Evolutionary conservation across 306 rosid genomes (phyloP).

Genomic region (Mimosa bimucronata): DNA sequence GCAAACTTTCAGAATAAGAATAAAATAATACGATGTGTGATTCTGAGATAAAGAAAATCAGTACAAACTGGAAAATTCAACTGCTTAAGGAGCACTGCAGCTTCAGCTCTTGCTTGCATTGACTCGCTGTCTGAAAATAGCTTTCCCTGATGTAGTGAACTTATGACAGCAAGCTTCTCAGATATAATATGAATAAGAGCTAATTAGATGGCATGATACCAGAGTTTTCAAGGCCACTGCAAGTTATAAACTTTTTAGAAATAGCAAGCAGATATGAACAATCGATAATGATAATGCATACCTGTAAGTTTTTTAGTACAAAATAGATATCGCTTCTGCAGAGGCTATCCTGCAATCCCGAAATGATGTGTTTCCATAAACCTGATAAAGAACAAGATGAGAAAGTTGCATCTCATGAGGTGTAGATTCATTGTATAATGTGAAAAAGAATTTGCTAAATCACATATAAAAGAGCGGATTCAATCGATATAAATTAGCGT

Average conservation of each 20-base stretch:
- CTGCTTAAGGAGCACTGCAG: slow-evolving; percentile 95
- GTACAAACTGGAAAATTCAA: slow-evolving; percentile 82
- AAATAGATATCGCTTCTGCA: slow-evolving; percentile 79
- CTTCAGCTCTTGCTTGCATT: slow-evolving; percentile 91
- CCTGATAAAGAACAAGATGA: slow-evolving; percentile 48
- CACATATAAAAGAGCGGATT: not conserved
- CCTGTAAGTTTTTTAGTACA: slow-evolving; percentile 82
- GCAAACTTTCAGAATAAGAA: slow-evolving; percentile 23
- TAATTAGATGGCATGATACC: slow-evolving; percentile 22
- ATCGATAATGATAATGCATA: slow-evolving; percentile 31
- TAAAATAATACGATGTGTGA: not conserved
- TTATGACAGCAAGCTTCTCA: slow-evolving; percentile 29
- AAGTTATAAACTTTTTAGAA: not conserved
- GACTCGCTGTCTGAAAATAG: slow-evolving; percentile 92
- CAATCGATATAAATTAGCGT: no score
- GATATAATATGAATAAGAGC: slow-evolving; percentile 10
- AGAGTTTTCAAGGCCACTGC: slow-evolving; percentile 18
- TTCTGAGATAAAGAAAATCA: slow-evolving; percentile 10
- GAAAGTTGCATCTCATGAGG: slow-evolving; percentile 31
- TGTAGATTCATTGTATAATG: slow-evolving; percentile 18
- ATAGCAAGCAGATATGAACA: not conserved
- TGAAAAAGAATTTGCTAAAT: not conserved
- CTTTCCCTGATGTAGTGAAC: slow-evolving; percentile 65
- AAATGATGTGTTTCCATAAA: slow-evolving; percentile 91
- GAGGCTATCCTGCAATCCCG: slow-evolving; percentile 89